phyloP scores from a whole-genome alignment of 1,284 basidiomycete species.

The Phlebopus sp. region DNA sequence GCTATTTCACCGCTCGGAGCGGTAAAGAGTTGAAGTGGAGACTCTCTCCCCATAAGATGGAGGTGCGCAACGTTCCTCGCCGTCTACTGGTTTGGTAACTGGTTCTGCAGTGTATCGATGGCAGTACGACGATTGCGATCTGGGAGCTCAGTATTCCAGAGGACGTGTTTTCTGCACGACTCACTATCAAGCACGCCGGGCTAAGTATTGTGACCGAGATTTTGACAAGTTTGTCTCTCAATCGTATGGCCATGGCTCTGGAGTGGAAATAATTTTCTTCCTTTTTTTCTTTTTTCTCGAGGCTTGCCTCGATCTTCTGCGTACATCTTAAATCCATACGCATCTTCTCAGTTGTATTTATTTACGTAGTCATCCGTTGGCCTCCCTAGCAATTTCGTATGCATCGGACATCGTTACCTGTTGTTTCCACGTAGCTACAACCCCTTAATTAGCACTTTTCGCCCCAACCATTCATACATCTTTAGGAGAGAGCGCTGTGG shows the following conservation, averaged over 20 bases:
- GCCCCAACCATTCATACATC: too few species aligned
- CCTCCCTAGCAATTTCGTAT: conserved; percentile 3
- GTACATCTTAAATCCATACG: conserved; percentile 4
- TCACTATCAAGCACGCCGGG: conserved; percentile 54
- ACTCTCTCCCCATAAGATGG: conserved; percentile 54
- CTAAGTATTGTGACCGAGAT: conserved; percentile 68
- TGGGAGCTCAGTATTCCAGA: conserved; percentile 61
- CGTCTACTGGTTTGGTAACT: not conserved
- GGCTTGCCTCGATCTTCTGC: conserved; percentile 7
- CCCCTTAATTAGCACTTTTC: not conserved
- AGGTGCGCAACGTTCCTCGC: conserved; percentile 43
- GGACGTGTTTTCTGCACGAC: conserved; percentile 54
- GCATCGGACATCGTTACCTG: not conserved
- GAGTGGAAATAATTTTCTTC: conserved; percentile 42
- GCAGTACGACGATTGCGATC: conserved; percentile 51
- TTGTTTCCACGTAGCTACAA: conserved; percentile 14
- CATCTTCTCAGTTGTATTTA: conserved; percentile 7
- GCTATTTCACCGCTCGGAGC: conserved; percentile 67
- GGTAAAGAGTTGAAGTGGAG: conserved; percentile 72
- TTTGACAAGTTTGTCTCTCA: conserved; percentile 63
- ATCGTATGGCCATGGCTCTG: conserved; percentile 58
- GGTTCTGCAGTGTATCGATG: conserved; percentile 52
- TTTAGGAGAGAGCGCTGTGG: not conserved
- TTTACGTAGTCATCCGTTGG: conserved; percentile 7
- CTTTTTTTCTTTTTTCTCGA: not conserved